A percentile compares a stretch with the other conserved stretches of the same genome.
Conservation (phyloP, 2,329 filamentous ascomycete species). For the Penicillium rolfsii region DNA sequence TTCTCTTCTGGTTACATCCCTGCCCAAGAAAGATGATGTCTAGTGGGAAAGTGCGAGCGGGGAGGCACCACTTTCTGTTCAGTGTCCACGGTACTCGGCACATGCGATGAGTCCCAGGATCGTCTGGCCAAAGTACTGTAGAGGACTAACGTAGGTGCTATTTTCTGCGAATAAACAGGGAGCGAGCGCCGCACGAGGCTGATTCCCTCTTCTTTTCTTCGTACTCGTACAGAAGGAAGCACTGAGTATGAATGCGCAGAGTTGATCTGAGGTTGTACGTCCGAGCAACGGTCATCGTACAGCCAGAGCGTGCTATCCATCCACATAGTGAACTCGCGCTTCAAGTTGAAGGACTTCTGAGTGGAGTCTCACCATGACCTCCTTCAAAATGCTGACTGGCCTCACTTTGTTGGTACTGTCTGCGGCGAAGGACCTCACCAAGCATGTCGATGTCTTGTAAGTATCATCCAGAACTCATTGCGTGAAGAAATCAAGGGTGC, state of each 20-base stretch:
- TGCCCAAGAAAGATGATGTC: neutral
- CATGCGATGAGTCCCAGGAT: slow-evolving; percentile 1
- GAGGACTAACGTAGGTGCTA: neutral
- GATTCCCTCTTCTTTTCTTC: neutral
- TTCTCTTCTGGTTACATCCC: neutral
- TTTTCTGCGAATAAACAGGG: neutral
- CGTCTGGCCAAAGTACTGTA: neutral
- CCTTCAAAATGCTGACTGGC: slow-evolving; percentile 17
- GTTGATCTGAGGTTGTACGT: neutral
- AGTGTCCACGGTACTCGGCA: slow-evolving; percentile 6
- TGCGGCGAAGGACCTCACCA: slow-evolving; percentile 26
- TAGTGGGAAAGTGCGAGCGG: neutral
- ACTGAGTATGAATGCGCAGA: neutral
- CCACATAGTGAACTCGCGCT: neutral
- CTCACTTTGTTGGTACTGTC: slow-evolving; percentile 18
- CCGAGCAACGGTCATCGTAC: neutral
- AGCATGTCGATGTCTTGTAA: slow-evolving; percentile 38
- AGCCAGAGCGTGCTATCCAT: neutral
- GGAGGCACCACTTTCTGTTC: neutral
- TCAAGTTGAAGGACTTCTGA: neutral
- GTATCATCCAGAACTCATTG: neutral
- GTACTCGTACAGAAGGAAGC: neutral
- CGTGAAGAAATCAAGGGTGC: neutral
- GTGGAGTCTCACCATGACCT: slow-evolving; percentile 9
- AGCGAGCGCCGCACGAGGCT: neutral